Percentiles rank a stretch among this genome's conserved stretches.
phyloP scores from a whole-genome alignment of 202 grass and related monocot species.

The Panicum virgatum region DNA sequence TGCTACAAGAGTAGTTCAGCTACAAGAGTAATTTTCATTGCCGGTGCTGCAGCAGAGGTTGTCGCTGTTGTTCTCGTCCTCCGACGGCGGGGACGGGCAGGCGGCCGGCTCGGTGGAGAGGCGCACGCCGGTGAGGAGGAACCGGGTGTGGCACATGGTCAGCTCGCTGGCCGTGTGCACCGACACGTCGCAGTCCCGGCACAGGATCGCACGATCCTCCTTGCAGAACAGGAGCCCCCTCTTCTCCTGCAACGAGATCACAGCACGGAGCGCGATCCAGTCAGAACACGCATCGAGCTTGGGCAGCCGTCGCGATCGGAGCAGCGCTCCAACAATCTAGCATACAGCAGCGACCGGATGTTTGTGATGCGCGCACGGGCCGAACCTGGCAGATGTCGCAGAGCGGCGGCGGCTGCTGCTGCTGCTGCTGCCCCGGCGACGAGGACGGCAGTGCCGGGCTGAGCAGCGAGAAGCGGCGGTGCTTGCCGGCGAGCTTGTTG shows the following conservation, averaged over 20 bases:
- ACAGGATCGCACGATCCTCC: conserved; percentile 90
- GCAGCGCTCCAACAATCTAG: background rate
- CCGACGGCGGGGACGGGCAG: conserved; percentile 21
- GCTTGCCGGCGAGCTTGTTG: conserved; percentile 82
- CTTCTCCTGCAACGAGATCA: conserved; percentile 58
- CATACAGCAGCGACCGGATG: too few species aligned
- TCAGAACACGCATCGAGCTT: too few species aligned
- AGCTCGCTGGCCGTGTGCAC: conserved; percentile 69
- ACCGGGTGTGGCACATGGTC: conserved; percentile 77
- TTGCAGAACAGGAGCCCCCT: conserved; percentile 90
- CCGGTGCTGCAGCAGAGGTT: conserved; percentile 42
- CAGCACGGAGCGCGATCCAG: background rate
- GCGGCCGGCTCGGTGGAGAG: conserved; percentile 70
- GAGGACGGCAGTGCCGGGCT: conserved; percentile 36
- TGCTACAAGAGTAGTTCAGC: too few species aligned
- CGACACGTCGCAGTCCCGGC: conserved; percentile 80
- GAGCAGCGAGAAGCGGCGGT: conserved; percentile 81
- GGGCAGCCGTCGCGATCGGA: background rate
- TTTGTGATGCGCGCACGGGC: too few species aligned
- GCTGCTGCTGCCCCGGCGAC: background rate
- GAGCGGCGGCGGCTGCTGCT: conserved; percentile 41
- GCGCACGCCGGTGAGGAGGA: conserved; percentile 75
- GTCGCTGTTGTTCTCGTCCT: conserved; percentile 45
- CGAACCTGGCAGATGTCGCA: conserved; percentile 96
- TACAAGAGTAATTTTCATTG: too few species aligned